Evolutionary conservation across 1,284 basidiomycete species (phyloP).

Genomic region (Rhodofomes roseus): DNA sequence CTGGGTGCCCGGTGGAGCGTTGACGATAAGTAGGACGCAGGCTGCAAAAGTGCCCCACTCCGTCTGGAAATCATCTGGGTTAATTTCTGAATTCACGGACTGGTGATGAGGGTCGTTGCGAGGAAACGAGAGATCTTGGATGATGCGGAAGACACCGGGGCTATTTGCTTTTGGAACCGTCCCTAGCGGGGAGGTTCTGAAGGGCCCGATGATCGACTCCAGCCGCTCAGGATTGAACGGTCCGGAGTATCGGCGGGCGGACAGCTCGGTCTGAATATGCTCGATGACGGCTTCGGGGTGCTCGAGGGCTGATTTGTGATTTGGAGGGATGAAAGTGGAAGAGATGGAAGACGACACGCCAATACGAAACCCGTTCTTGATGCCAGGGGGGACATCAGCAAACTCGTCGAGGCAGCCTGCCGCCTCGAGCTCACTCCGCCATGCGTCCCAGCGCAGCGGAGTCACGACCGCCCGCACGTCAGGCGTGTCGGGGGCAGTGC

Average conservation of each 20-base stretch:
- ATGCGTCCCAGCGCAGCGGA: too few species aligned
- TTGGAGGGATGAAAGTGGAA: neutral
- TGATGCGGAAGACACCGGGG: constrained; percentile 24
- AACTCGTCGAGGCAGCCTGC: too few species aligned
- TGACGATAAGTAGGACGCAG: constrained; percentile 17
- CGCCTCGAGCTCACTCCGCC: too few species aligned
- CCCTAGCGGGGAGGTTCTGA: constrained; percentile 33
- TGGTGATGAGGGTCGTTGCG: constrained; percentile 16
- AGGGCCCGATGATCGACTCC: constrained; percentile 33
- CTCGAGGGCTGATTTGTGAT: neutral
- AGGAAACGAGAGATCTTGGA: constrained; percentile 37
- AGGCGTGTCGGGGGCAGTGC: too few species aligned
- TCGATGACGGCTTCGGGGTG: constrained; percentile 11
- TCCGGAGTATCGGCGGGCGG: constrained; percentile 30
- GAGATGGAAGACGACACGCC: too few species aligned
- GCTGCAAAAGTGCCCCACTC: constrained; percentile 33
- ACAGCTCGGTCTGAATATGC: constrained; percentile 30
- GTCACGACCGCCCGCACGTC: too few species aligned
- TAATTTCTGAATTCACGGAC: constrained; percentile 28
- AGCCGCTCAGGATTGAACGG: constrained; percentile 25
- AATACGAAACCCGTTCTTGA: too few species aligned
- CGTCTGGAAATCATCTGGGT: constrained; percentile 30
- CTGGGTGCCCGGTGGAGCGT: constrained; percentile 22
- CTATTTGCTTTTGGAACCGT: constrained; percentile 32
- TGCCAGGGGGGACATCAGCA: too few species aligned